Evolutionary conservation across 257 asterid species (phyloP).

Genomic region (Solanum rostratum): DNA sequence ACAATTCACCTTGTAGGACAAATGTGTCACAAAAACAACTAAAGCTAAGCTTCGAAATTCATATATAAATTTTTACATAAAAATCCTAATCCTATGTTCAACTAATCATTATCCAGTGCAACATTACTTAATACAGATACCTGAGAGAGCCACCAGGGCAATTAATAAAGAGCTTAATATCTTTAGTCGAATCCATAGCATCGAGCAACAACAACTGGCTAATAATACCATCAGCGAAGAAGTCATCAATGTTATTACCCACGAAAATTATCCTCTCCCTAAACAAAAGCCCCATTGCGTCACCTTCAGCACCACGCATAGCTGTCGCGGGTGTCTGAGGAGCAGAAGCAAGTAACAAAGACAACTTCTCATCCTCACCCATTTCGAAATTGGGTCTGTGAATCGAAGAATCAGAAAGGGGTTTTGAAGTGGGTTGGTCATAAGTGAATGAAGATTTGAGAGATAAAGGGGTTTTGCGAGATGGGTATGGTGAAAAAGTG

Average conservation of each 20-base stretch:
- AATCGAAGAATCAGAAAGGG: background rate
- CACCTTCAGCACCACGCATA: constrained; percentile 63
- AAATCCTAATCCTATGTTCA: background rate
- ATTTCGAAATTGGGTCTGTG: background rate
- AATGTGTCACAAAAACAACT: background rate
- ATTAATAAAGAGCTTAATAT: constrained; percentile 80
- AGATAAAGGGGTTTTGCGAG: constrained; percentile 7
- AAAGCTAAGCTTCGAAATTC: background rate
- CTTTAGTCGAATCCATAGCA: constrained; percentile 73
- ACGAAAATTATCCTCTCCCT: constrained; percentile 88
- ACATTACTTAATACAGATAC: constrained; percentile 9
- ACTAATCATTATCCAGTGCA: background rate
- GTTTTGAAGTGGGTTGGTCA: constrained; percentile 8
- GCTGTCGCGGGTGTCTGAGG: constrained; percentile 54
- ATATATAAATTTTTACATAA: background rate
- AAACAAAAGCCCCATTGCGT: constrained; percentile 72
- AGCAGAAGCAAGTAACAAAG: constrained; percentile 23
- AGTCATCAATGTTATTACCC: constrained; percentile 69
- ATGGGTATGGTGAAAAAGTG: constrained; percentile 3
- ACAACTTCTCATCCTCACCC: constrained; percentile 21
- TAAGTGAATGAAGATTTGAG: constrained; percentile 13
- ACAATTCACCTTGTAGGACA: background rate
- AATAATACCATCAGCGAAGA: constrained; percentile 76
- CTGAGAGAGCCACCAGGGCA: constrained; percentile 93
- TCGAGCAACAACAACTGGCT: constrained; percentile 84